A percentile compares a stretch with the other conserved stretches of the same genome.
Conservation (phyloP, 305 asterid species). For the Fraxinus greggii region DNA sequence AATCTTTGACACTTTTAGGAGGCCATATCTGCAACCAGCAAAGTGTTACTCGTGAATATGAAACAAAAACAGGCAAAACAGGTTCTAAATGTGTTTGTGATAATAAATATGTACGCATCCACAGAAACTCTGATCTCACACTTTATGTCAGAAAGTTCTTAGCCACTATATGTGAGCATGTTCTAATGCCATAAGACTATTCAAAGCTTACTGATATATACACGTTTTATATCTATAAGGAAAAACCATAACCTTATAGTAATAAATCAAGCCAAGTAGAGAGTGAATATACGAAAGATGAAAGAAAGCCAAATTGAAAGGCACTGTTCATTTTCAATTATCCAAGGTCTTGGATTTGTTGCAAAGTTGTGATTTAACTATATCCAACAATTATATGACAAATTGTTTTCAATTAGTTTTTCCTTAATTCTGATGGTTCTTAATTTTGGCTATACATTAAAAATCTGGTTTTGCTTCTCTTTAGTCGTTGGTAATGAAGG, state of each 20-base stretch:
- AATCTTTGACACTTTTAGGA: slow-evolving; percentile 88
- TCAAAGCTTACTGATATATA: not conserved
- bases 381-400: not conserved
- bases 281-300: not conserved
- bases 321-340: not conserved
- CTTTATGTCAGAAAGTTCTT: not conserved
- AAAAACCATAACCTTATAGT: not conserved
- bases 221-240: not conserved
- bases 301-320: not conserved
- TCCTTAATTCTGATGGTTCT: not conserved
- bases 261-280: not conserved
- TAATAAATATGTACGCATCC: slow-evolving; percentile 1
- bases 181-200: not conserved
- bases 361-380: not conserved
- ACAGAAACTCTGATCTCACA: not conserved
- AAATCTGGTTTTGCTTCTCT: not conserved
- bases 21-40: slow-evolving; percentile 84
- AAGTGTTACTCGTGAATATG: slow-evolving; percentile 19
- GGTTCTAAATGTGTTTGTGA: slow-evolving; percentile 14
- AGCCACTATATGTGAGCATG: not conserved
- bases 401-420: not conserved
- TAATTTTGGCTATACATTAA: not conserved
- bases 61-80: slow-evolving; percentile 14
- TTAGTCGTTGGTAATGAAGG: not conserved
- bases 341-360: not conserved